phyloP scores from a whole-genome alignment of 2,329 filamentous ascomycete species.

The Ceratocystis harringtonii region DNA sequence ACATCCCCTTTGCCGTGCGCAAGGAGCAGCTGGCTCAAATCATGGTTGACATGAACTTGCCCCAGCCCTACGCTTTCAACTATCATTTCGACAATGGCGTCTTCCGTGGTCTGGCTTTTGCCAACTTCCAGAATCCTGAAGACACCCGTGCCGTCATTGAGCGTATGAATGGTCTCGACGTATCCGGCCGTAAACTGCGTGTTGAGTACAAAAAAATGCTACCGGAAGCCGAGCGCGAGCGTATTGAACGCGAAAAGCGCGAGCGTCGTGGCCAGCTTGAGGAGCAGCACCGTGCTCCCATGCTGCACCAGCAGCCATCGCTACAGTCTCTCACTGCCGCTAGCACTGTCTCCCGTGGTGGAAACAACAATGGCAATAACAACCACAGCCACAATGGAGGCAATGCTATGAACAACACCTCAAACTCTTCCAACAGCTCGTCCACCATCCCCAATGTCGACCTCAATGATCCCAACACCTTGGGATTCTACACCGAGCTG shows the following conservation, averaged over 20 bases:
- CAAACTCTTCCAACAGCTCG: conserved; percentile 5
- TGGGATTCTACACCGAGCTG: conserved; percentile 81
- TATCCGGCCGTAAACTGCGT: conserved; percentile 83
- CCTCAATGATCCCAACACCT: conserved; percentile 75
- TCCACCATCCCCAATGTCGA: conserved; percentile 51
- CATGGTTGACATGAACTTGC: conserved; percentile 88
- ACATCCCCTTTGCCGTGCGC: conserved; percentile 95
- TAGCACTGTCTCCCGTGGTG: conserved; percentile 2
- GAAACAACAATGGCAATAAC: conserved; percentile 2
- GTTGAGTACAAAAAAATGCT: conserved; percentile 99
- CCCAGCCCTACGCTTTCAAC: conserved; percentile 95
- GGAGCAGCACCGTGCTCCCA: conserved; percentile 74
- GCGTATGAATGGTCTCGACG: conserved; percentile 85
- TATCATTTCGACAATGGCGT: conserved; percentile 98
- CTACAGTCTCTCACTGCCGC: conserved; percentile 53
- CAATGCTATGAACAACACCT: background rate
- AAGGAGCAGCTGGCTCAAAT: conserved; percentile 87
- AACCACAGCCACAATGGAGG: conserved; percentile 4
- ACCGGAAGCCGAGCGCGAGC: conserved; percentile 79
- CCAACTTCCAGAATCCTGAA: conserved; percentile 91
- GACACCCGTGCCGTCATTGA: conserved; percentile 90
- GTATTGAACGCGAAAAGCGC: conserved; percentile 92
- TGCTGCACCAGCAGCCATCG: conserved; percentile 72
- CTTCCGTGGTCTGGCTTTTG: conserved; percentile 89
- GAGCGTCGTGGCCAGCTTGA: conserved; percentile 91